Base-by-base conservation (phyloP, 2,329 filamentous ascomycete genomes). In the Seiridium unicorne region DNA sequence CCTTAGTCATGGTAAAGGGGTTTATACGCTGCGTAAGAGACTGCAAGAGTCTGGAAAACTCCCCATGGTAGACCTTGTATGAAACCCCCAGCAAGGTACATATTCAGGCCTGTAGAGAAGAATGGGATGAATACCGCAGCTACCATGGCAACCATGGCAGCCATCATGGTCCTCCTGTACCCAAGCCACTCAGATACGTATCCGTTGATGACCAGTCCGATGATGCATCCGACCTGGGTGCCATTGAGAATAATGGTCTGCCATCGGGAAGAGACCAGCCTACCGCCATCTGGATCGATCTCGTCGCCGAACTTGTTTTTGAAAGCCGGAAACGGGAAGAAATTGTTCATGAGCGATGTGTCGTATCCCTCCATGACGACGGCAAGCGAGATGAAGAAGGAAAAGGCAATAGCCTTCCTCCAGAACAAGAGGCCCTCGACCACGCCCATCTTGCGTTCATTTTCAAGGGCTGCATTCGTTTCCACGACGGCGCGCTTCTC, bases 271-370 rank as follows among this genome's bases (percentile, higher is more conserved):
- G 60, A 61, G 6, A 61, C 51, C n/a, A 59, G 51, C 11, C 10
- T 44, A 31, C 56, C 57, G 5, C 60, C 60, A 7, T 59, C 56
- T 6, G 60, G 51, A 38, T 61, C 60, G n/a, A 47, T 10, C 48
- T 61, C 60, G 51, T 61, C 60, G 31, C 60, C 60, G 51, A 61
- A 61, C 38, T 49, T 46, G 40, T 61, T 61, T 57, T 61, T 61
- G 51, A 61, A 61, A 1, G 57, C 57, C 13, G 51, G 60, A 32
- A 59, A 61, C 3, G 60, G 51, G 31, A 59, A 61, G 60, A 61
- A 61, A 42, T 61, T 59, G 46, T 61, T 59, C 60, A 61, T 61
- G 8, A 61, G 42, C 5, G 47, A 54, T 18, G 59, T 61, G 9
- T 61, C 59, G 42, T 61, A 61, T 2, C 59, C 59, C 26, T 61